phyloP scores from a whole-genome alignment of 331 rosid species.

The Erythrophleum ivorense region DNA sequence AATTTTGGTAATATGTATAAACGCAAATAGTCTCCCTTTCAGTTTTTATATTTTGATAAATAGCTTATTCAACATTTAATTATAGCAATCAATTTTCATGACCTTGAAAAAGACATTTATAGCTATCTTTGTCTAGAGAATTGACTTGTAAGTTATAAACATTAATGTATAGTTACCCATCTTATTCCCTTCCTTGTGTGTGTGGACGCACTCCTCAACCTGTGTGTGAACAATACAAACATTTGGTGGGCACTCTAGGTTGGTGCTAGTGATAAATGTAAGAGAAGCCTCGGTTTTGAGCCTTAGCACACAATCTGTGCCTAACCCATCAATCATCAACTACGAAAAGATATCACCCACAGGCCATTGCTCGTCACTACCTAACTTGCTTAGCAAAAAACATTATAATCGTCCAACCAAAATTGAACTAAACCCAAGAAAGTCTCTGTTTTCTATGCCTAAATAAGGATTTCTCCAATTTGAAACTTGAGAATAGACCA shows the following conservation, averaged over 20 bases:
- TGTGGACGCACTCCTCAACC: no score
- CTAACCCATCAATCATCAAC: slow-evolving; percentile 42
- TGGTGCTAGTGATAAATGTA: slow-evolving; percentile 43
- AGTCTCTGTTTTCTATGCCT: slow-evolving; percentile 41
- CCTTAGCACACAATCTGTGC: slow-evolving; percentile 24
- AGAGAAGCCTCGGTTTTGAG: background rate
- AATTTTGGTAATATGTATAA: no score
- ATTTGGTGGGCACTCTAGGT: slow-evolving; percentile 7
- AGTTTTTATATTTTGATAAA: no score
- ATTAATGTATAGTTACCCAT: no score
- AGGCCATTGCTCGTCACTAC: slow-evolving; percentile 27
- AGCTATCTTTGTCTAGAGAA: no score
- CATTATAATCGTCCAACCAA: slow-evolving; percentile 36
- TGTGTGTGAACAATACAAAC: background rate
- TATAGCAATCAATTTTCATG: no score
- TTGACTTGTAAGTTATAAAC: background rate
- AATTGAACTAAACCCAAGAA: slow-evolving; percentile 41
- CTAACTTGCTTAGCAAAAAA: slow-evolving; percentile 55
- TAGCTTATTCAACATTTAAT: background rate
- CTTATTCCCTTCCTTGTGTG: background rate
- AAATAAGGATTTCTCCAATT: slow-evolving; percentile 30
- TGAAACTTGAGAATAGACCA: background rate
- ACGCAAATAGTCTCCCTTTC: background rate
- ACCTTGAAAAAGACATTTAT: background rate
- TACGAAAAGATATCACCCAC: background rate